Percentiles rank a stretch among this genome's conserved stretches.
Evolutionary conservation across 1,284 basidiomycete species (phyloP).

Genomic region (Rhodotorula sp.): DNA sequence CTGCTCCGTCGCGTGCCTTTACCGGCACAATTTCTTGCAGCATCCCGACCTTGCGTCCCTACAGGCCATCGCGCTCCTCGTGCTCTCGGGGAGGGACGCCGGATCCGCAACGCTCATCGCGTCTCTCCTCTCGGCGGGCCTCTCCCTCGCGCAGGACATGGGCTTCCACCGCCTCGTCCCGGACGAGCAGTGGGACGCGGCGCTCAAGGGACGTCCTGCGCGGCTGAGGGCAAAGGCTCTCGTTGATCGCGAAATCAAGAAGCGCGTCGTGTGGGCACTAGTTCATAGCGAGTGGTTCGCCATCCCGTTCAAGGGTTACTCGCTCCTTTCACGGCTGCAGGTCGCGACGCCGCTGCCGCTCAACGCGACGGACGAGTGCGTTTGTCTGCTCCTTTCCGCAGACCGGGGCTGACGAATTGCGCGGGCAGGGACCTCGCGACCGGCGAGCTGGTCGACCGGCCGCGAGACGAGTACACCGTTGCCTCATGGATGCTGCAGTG

Average conservation of each 20-base stretch:
- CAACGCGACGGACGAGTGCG: conserved; percentile 36
- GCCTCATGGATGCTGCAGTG: conserved; percentile 35
- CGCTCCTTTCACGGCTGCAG: conserved; percentile 18
- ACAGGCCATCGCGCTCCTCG: conserved; percentile 37
- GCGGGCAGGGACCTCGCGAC: conserved; percentile 18
- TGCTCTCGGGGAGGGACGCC: conserved; percentile 33
- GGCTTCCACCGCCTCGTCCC: conserved; percentile 31
- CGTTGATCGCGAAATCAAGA: conserved; percentile 39
- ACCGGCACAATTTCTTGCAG: conserved; percentile 38
- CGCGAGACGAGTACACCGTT: conserved; percentile 28
- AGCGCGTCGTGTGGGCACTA: conserved; percentile 35
- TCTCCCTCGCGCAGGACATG: conserved; percentile 40
- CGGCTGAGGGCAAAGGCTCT: conserved; percentile 17
- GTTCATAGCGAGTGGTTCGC: conserved; percentile 38
- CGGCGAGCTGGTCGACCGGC: conserved; percentile 20
- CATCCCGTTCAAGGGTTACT: conserved; percentile 34
- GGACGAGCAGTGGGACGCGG: conserved; percentile 23
- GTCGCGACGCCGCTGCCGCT: conserved; percentile 39
- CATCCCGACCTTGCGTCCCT: conserved; percentile 30
- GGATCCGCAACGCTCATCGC: conserved; percentile 39
- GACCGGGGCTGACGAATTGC: background rate
- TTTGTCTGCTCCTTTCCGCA: background rate
- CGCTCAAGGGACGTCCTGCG: conserved; percentile 3
- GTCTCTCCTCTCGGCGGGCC: conserved; percentile 34
- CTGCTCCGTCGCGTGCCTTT: conserved; percentile 32